These are phyloP conservation scores for Blastobotrys apis DNA, from an alignment of 1,139 yeast genomes.

Conservation along the genomic window DNA sequence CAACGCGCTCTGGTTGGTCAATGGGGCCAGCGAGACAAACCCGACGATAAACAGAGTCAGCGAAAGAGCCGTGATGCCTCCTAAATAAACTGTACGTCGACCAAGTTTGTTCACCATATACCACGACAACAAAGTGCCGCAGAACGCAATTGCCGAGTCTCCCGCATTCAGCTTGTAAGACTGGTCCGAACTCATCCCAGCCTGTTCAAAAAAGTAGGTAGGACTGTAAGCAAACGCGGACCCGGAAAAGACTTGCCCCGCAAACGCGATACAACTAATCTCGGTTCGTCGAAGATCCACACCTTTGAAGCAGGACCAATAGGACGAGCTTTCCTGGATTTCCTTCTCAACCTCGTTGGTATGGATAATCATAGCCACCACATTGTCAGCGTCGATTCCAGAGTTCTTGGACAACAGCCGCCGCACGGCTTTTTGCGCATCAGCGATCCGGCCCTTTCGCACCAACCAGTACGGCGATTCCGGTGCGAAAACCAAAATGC, in stretches of 20 bases:
- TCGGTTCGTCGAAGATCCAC: constrained; percentile 50
- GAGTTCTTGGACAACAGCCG: constrained; percentile 26
- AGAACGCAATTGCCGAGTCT: constrained; percentile 13
- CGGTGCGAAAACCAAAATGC: constrained; percentile 50
- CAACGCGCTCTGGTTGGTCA: constrained; percentile 3
- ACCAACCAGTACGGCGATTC: constrained; percentile 57
- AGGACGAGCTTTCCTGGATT: constrained; percentile 34
- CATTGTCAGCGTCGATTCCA: constrained; percentile 32
- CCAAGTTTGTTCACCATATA: constrained; percentile 36
- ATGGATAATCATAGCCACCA: constrained; percentile 40
- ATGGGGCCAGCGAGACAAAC: constrained; percentile 6
- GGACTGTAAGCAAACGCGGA: constrained; percentile 30
- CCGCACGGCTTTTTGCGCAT: constrained; percentile 17
- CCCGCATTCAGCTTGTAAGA: background rate
- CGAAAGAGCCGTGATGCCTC: constrained; percentile 41
- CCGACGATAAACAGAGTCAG: constrained; percentile 37
- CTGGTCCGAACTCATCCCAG: constrained; percentile 13
- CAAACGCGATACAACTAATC: constrained; percentile 27
- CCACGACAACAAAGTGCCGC: constrained; percentile 13
- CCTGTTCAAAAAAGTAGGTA: constrained; percentile 22
- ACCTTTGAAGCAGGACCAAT: constrained; percentile 48
- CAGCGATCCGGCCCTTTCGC: constrained; percentile 36
- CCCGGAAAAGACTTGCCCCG: constrained; percentile 3
- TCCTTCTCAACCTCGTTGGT: constrained; percentile 44
- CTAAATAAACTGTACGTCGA: constrained; percentile 44